Conservation (phyloP, 306 rosid species). For the Alnus rubra region DNA sequence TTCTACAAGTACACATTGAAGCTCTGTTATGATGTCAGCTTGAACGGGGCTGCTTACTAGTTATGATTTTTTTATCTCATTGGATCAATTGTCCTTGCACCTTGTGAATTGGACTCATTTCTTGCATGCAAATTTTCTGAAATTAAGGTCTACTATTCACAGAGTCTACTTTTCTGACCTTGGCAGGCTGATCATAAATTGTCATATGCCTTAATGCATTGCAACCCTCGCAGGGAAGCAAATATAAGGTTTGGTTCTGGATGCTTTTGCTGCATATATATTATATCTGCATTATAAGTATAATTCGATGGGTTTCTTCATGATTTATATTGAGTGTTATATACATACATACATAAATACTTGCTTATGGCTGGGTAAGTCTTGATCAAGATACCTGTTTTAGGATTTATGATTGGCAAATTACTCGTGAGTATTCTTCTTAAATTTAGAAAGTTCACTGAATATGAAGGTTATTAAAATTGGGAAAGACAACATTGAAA, state of each 20-base stretch:
- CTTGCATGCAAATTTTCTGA: background rate
- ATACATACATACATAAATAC: conserved; percentile 4
- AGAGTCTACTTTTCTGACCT: conserved; percentile 28
- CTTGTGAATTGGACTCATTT: conserved; percentile 17
- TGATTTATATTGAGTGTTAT: background rate
- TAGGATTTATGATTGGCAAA: background rate
- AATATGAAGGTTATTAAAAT: background rate
- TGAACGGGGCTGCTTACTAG: conserved; percentile 3
- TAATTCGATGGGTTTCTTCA: conserved; percentile 12
- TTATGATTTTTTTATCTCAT: conserved; percentile 15
- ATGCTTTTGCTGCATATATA: conserved; percentile 42
- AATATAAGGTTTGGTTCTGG: conserved; percentile 88
- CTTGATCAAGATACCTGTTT: background rate
- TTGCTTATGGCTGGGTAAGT: conserved; percentile 20
- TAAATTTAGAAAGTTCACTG: background rate
- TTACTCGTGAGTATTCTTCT: too few relatives aligned
- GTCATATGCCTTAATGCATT: conserved; percentile 84
- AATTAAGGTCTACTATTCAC: conserved; percentile 17
- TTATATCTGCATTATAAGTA: conserved; percentile 33
- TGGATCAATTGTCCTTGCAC: background rate
- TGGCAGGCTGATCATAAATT: conserved; percentile 93
- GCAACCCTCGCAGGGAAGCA: conserved; percentile 77
- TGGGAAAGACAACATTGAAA: background rate
- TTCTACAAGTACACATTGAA: background rate
- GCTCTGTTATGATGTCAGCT: conserved; percentile 7